Evolutionary conservation across 768 basidiomycete genomes (phyloP), one percentile per base, ranked within the genome.

Genomic region (Mycena vulgaris): DNA sequence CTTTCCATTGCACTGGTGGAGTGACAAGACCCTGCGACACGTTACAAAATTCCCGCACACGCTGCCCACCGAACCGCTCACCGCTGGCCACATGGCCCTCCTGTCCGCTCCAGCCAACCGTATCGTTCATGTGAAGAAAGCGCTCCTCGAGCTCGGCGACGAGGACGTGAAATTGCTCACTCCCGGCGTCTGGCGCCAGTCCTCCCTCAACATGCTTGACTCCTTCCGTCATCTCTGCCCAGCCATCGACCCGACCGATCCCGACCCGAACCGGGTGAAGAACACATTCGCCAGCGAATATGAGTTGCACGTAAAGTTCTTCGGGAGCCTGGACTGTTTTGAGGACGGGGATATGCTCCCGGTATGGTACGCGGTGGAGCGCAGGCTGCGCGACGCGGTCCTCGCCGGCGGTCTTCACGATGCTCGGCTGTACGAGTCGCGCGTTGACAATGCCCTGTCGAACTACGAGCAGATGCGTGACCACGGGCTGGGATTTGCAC

Each of bases 291-390:
- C 63, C 3, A 27, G 42, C n/a, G 63, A 65, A 17, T 65, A 33
- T 33, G 63, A 19, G 14, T 16, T 35, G 21, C 63, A 57, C 19
- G 53, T 65, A 3, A 23, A 5, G 13, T 57, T 47, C 25, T 65
- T 55, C 23, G 31, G 39, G 2, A 57, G 28, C 31, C 21, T 48
- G 17, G 16, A 25, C 0, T 23, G 16, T 3, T 65, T 66, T 17
- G 64, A 68, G 52, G 51, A 68, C 28, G 25, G 17, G 7, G 49
- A 51, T 16, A 2, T 56, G 17, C 27, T 68, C 2, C 53, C 42
- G 17, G 27, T 68, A 9, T 68, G 66, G 66, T 47, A 47, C 31
- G 51, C 39, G 5, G 52, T 62, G 4, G 60, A 68, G 35, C 23
- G 19, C 5, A 13, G 48, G 13, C 59, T 68, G 0, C 59, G 66